Conservation (phyloP, 2,329 filamentous ascomycete species). For the Leptographium radiaticola region DNA sequence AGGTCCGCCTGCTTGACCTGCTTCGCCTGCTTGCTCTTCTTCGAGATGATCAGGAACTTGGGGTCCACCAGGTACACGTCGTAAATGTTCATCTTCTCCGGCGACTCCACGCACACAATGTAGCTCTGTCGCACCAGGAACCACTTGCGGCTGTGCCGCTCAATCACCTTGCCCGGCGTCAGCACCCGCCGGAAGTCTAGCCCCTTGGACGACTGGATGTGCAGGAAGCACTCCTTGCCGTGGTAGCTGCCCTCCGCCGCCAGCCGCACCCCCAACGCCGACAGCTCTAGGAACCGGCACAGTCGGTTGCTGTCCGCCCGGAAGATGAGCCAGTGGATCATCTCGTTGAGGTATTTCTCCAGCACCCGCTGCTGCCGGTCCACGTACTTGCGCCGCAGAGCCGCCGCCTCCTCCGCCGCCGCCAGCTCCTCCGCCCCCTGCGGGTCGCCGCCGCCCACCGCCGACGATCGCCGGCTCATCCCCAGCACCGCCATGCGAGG, state of each 20-base stretch:
- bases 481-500: slow-evolving; percentile 33
- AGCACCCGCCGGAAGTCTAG: slow-evolving; percentile 73
- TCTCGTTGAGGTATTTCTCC: slow-evolving; percentile 80
- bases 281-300: slow-evolving; percentile 91
- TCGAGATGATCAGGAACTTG: slow-evolving; percentile 70
- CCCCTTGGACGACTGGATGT: slow-evolving; percentile 84
- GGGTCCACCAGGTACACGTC: slow-evolving; percentile 96
- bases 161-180: slow-evolving; percentile 65
- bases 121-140: slow-evolving; percentile 97
- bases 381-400: slow-evolving; percentile 51
- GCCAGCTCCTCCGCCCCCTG: too few species aligned
- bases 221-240: slow-evolving; percentile 88
- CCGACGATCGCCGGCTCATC: slow-evolving; percentile 40
- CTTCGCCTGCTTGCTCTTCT: slow-evolving; percentile 41
- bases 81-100: slow-evolving; percentile 96
- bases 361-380: slow-evolving; percentile 75
- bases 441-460: slow-evolving; percentile 30
- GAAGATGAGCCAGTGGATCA: slow-evolving; percentile 96
- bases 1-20: slow-evolving; percentile 30
- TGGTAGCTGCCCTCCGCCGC: slow-evolving; percentile 95
- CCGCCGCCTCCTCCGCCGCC: slow-evolving; percentile 34
- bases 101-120: slow-evolving; percentile 94
- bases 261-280: slow-evolving; percentile 81
- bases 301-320: slow-evolving; percentile 87
- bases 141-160: slow-evolving; percentile 85